Evolutionary conservation across 2,329 filamentous ascomycete species (phyloP).

Genomic region (Pseudonectria foliicola): DNA sequence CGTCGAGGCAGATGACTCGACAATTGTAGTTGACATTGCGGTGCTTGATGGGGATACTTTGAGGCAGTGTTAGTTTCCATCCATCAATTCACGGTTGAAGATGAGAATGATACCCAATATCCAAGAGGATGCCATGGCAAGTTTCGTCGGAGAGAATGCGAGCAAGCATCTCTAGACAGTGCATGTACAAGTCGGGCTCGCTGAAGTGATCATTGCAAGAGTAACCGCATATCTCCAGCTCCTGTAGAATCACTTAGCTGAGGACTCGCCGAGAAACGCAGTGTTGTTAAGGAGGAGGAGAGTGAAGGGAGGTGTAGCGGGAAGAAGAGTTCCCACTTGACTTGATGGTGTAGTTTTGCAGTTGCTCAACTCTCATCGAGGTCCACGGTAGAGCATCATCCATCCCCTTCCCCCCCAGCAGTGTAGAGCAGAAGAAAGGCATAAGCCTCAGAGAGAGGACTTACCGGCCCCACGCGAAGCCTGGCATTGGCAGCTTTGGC

Average conservation of each 20-base stretch:
- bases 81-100: too few relatives aligned
- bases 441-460: not conserved
- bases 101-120: constrained; percentile 19
- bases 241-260: too few relatives aligned
- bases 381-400: too few relatives aligned
- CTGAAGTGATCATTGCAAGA: constrained; percentile 52
- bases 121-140: constrained; percentile 32
- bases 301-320: not conserved
- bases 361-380: not conserved
- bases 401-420: too few relatives aligned
- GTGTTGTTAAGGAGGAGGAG: not conserved
- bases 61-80: too few relatives aligned
- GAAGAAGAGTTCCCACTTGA: too few relatives aligned
- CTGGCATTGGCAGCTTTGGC: constrained; percentile 57
- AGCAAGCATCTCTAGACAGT: constrained; percentile 26
- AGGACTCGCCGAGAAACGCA: too few relatives aligned
- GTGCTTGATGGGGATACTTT: constrained; percentile 35
- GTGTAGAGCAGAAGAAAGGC: too few relatives aligned
- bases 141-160: constrained; percentile 25
- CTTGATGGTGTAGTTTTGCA: too few relatives aligned
- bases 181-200: constrained; percentile 33
- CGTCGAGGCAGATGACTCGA: constrained; percentile 38
- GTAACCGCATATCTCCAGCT: constrained; percentile 37
- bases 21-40: constrained; percentile 31
- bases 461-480: constrained; percentile 50